A percentile compares a stretch with the other conserved stretches of the same genome.
Evolutionary conservation across 139 green algal genomes (phyloP).

Genomic region (Ettlia oleoabundans): DNA sequence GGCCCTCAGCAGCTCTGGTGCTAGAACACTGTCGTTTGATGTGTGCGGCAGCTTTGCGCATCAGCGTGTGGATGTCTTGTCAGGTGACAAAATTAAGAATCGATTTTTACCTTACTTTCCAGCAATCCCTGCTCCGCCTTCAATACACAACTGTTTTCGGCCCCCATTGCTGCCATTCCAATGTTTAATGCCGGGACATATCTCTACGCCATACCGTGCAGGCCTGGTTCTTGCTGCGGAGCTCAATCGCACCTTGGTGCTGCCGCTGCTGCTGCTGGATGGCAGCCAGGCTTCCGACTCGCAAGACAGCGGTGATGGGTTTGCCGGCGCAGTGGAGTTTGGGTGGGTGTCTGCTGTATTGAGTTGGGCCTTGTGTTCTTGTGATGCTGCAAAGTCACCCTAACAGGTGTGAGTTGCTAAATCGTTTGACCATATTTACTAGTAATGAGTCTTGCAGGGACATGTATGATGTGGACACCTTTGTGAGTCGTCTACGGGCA

Average conservation of each 20-base stretch:
- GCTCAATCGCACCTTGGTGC: constrained; percentile 24
- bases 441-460: neutral
- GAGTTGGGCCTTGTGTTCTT: neutral
- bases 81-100: too few species aligned
- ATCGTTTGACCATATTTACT: neutral
- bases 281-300: constrained; percentile 27
- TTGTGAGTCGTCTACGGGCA: neutral
- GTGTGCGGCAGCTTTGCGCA: constrained; percentile 63
- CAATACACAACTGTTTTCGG: too few species aligned
- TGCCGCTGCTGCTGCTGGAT: constrained; percentile 43
- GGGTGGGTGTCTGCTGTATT: neutral
- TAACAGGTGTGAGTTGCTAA: neutral
- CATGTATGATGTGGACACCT: neutral
- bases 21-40: constrained; percentile 8
- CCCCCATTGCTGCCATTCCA: neutral
- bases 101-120: too few species aligned
- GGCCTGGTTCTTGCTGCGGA: constrained; percentile 38
- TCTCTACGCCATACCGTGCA: too few species aligned
- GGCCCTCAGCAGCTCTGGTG: neutral
- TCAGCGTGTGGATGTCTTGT: constrained; percentile 50
- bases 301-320: neutral
- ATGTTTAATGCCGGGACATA: too few species aligned
- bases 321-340: neutral
- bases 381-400: neutral
- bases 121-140: too few species aligned